Evolutionary conservation across 2,329 filamentous ascomycete species (phyloP).

Genomic region (Ophiostoma populinum): DNA sequence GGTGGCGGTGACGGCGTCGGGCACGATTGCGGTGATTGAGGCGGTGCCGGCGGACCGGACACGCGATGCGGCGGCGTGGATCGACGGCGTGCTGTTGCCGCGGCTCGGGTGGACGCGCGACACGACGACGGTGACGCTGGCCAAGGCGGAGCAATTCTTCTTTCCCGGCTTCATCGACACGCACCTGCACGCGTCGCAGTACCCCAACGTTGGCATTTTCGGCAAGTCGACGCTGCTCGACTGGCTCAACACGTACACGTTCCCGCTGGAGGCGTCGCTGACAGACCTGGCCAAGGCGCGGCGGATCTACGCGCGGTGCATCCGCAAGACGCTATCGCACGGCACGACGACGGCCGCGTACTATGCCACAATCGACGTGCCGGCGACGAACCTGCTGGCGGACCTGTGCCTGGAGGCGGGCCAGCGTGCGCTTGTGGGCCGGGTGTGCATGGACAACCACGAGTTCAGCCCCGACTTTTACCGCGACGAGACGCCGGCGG

Average conservation of each 20-base stretch:
- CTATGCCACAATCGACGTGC: slow-evolving; percentile 77
- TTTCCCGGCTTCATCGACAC: slow-evolving; percentile 82
- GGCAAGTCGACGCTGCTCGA: slow-evolving; percentile 83
- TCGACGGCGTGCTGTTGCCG: slow-evolving; percentile 18
- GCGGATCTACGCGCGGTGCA: slow-evolving; percentile 58
- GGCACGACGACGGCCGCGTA: slow-evolving; percentile 93
- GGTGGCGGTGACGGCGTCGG: slow-evolving; percentile 30
- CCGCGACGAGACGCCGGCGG: slow-evolving; percentile 48
- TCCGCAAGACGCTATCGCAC: slow-evolving; percentile 66
- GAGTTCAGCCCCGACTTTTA: slow-evolving; percentile 58
- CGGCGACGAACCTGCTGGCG: slow-evolving; percentile 79
- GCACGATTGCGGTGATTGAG: slow-evolving; percentile 33
- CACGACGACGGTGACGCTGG: slow-evolving; percentile 20
- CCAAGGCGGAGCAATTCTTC: slow-evolving; percentile 47
- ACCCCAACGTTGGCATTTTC: slow-evolving; percentile 86
- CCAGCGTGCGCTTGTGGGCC: slow-evolving; percentile 78
- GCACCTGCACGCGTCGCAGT: slow-evolving; percentile 88
- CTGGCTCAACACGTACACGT: slow-evolving; percentile 91
- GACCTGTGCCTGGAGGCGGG: slow-evolving; percentile 63
- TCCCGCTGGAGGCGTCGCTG: slow-evolving; percentile 74
- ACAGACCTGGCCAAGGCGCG: slow-evolving; percentile 42
- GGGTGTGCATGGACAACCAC: slow-evolving; percentile 81
- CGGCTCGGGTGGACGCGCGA: slow-evolving; percentile 26
- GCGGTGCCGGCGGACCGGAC: slow-evolving; percentile 2
- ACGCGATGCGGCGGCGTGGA: slow-evolving; percentile 9